These are phyloP conservation scores for Mucor velutinosus DNA, from an alignment of 371 early-diverging fungal species.

Conservation along the genomic window DNA sequence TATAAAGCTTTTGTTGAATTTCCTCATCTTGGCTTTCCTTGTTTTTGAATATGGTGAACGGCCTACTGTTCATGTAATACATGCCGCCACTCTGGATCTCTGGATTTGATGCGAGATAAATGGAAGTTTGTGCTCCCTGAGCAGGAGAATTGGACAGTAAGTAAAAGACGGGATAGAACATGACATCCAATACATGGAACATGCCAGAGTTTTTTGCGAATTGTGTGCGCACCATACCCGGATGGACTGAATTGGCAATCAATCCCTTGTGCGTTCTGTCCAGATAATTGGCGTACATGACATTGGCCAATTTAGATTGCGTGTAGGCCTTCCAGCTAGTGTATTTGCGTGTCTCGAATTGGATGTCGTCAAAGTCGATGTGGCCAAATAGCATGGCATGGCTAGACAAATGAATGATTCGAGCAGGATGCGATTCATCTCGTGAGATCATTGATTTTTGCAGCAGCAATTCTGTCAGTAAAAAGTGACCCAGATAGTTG, in stretches of 20 bases:
- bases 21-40: conserved; percentile 1
- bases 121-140: conserved; percentile 24
- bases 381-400: conserved; percentile 20
- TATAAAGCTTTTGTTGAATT: conserved; percentile 16
- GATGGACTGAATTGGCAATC: conserved; percentile 57
- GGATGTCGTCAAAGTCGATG: conserved; percentile 37
- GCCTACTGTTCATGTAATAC: conserved; percentile 10
- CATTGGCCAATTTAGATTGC: conserved; percentile 67
- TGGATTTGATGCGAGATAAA: conserved; percentile 16
- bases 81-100: not conserved
- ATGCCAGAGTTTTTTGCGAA: conserved; percentile 6
- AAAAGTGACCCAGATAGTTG: conserved; percentile 74
- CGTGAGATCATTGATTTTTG: conserved; percentile 17
- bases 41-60: not conserved
- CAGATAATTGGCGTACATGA: conserved; percentile 62
- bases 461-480: conserved; percentile 23
- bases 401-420: conserved; percentile 47
- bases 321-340: conserved; percentile 39
- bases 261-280: conserved; percentile 43
- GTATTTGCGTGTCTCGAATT: conserved; percentile 14
- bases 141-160: conserved; percentile 12
- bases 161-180: conserved; percentile 11
- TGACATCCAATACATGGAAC: not conserved
- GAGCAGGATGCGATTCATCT: conserved; percentile 22
- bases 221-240: conserved; percentile 57